Evolutionary conservation across 306 rosid genomes (phyloP), one percentile per base, ranked within the genome.

Genomic region (Erythrophleum fordii): DNA sequence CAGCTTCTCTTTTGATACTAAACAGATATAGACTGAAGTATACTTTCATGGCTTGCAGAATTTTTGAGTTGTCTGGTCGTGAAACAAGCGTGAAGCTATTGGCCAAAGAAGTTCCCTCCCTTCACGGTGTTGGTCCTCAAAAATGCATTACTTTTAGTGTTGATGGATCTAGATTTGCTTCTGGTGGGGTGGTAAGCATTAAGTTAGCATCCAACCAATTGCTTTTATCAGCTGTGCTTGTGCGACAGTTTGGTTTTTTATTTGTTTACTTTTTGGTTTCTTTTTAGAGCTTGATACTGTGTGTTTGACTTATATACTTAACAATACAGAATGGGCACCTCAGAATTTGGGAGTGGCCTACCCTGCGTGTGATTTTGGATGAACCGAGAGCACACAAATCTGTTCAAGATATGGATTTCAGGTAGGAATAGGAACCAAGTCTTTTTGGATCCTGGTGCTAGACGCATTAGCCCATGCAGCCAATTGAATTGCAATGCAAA

Each of bases 101-200:
- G 95, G 82, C 82, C 68, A 93, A 88, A 87, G 88, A 90, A 53
- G 68, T 89, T 74, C 59, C 86, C 56, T 82, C 93, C 77, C 85
- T 93, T 26, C 81, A 84, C 73, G 88, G 66, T 52, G 78, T 90
- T 34, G 90, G 97, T 77, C 90, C 91, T 25, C 97, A 91, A 81
- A 93, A 82, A 51, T 90, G 99, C 82, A 65, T 95, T 28, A 72
- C 90, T 78, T 93, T 95, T 80, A 91, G 99, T 77, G 92, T 91
- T 69, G 99, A 95, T 78, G 99, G 99, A 75, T 90, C 97, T 85
- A 95, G 88, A 81, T 66, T 95, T 76, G 98, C 99, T 64, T 89
- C 93, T 49, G 99, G 99, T 11, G 97, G 97, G 16, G 80, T 55
- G 90, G 99, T 95, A 85, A 89, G 93, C 76, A 76, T 62, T 55